These are phyloP conservation scores for Endogone sp. DNA, from an alignment of 192 early-diverging fungal genomes.

Conservation along the genomic window DNA sequence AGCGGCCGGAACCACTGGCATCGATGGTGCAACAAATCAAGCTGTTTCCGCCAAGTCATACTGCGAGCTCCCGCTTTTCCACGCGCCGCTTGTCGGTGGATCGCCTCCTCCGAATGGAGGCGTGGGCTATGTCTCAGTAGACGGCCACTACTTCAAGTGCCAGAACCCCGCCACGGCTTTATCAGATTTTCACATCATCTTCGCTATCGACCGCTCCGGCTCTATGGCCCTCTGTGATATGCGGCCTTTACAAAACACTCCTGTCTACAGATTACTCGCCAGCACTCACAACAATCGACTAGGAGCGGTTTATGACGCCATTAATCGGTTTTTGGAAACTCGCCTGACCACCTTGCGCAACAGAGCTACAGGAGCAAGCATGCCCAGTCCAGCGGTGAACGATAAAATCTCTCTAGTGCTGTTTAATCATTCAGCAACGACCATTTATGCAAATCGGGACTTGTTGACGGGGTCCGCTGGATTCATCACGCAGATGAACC, in stretches of 20 bases:
- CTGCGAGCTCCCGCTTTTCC: slow-evolving; percentile 11
- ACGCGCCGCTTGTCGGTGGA: background rate
- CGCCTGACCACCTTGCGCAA: too few species aligned
- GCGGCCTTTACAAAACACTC: background rate
- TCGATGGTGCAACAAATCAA: too few species aligned
- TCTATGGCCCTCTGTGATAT: slow-evolving; percentile 12
- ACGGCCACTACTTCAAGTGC: slow-evolving; percentile 19
- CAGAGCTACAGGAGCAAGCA: too few species aligned
- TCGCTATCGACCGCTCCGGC: slow-evolving; percentile 15
- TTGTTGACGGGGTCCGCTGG: background rate
- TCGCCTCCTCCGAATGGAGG: background rate
- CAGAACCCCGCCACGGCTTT: background rate
- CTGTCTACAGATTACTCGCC: too few species aligned
- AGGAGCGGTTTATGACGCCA: slow-evolving; percentile 18
- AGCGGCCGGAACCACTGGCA: too few species aligned
- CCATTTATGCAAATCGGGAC: background rate
- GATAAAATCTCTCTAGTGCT: background rate
- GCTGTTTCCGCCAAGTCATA: too few species aligned
- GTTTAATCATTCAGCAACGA: background rate
- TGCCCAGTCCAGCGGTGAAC: too few species aligned
- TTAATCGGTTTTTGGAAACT: slow-evolving; percentile 7
- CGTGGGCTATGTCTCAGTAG: slow-evolving; percentile 14
- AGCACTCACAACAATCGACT: slow-evolving; percentile 13
- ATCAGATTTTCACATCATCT: slow-evolving; percentile 11
- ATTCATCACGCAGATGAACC: background rate